Percentiles rank a stretch among this genome's conserved stretches.
phyloP scores from a whole-genome alignment of 176 grass and related monocot species.

The Aegilops speltoides region DNA sequence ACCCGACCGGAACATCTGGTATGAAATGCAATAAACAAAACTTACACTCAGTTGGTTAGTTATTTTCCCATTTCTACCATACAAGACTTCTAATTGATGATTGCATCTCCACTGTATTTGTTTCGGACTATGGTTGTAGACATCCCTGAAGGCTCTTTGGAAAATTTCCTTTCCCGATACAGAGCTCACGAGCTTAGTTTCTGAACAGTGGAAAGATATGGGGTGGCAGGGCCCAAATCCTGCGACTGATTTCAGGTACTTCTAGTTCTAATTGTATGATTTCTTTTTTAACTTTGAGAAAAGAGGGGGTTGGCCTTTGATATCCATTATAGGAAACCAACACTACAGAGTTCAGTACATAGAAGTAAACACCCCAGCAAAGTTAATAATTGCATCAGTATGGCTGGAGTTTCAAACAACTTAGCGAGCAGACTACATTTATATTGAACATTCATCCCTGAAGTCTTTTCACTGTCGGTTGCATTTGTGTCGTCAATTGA shows the following conservation, averaged over 20 bases:
- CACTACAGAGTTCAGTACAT: not conserved
- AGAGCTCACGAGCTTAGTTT: conserved; percentile 68
- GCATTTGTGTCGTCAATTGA: no score
- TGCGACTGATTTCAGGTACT: conserved; percentile 87
- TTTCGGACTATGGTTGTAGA: conserved; percentile 44
- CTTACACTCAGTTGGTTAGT: not conserved
- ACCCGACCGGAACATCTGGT: conserved; percentile 73
- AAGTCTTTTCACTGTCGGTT: not conserved
- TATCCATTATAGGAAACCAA: not conserved
- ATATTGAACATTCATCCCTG: not conserved
- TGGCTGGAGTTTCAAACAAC: not conserved
- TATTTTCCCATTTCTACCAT: not conserved
- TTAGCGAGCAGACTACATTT: not conserved
- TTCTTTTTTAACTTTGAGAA: not conserved
- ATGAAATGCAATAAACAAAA: conserved; percentile 8
- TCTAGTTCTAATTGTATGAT: not conserved
- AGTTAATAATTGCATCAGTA: not conserved
- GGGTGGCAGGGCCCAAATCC: conserved; percentile 90
- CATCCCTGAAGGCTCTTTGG: conserved; percentile 82
- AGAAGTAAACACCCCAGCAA: not conserved
- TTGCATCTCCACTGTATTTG: not conserved
- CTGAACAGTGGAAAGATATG: conserved; percentile 95
- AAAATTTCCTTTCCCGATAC: conserved; percentile 66
- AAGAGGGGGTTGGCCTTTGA: not conserved
- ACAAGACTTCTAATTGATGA: not conserved